A percentile compares a stretch with the other conserved stretches of the same genome.
Conservation (phyloP, 306 rosid genomes). For the Mucuna pruriens region DNA sequence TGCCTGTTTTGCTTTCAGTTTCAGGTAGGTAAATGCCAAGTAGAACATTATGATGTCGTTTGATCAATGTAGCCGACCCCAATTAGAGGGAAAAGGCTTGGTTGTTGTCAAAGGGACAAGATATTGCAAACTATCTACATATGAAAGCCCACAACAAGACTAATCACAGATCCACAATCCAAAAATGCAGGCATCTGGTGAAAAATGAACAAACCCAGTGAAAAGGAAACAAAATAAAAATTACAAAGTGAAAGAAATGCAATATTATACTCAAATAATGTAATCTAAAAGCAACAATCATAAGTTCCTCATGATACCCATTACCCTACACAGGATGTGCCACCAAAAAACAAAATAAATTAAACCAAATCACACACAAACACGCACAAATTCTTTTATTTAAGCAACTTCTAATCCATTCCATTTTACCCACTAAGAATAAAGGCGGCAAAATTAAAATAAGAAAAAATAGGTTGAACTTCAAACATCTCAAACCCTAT, state of each 20-base stretch:
- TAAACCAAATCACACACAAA: background rate
- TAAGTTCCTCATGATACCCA: background rate
- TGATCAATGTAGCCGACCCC: background rate
- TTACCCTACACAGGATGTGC: background rate
- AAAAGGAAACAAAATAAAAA: background rate
- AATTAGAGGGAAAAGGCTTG: background rate
- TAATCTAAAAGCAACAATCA: background rate
- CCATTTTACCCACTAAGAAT: background rate
- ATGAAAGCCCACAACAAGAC: constrained; percentile 9
- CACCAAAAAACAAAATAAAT: background rate
- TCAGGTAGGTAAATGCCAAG: background rate
- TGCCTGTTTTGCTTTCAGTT: constrained; percentile 1
- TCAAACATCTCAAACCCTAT: background rate
- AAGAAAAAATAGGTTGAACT: background rate
- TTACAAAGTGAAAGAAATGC: background rate
- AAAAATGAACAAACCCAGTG: background rate
- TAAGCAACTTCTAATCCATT: background rate
- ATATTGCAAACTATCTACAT: constrained; percentile 11
- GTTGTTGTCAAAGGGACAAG: background rate
- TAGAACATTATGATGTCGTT: background rate
- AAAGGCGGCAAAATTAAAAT: background rate
- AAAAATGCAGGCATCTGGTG: background rate
- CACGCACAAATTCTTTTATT: background rate
- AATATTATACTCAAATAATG: background rate
- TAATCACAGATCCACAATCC: background rate